Evolutionary conservation across 2,329 filamentous ascomycete species (phyloP), one percentile per base, ranked within the genome.

Genomic region (Rhexocercosporidium sp.): DNA sequence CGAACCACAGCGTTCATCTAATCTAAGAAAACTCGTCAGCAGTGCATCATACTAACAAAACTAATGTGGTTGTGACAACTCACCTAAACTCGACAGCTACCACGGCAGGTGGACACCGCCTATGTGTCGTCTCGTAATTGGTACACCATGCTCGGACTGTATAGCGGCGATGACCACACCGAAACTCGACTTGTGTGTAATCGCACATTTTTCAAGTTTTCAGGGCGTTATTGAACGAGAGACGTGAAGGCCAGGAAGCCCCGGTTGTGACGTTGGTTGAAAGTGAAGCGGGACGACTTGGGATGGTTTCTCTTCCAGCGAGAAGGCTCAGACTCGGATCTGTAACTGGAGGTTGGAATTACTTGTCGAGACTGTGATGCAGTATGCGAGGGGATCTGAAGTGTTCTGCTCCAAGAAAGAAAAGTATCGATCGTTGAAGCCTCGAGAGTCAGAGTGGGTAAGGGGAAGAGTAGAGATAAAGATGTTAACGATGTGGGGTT

Each of bases 131-230:
- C 76, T 80, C 78, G 70, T 81, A 81, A 67, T 69, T 75, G 54
- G 74, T 74, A 79, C 85, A 87, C 85, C 85, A 87, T 20, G 83
- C 83, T 70, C 83, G 80, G 54, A 87, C 85, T 9, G 83, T 84
- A 71, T 83, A 87, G 39, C 85, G 81, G 66, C 84, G 77, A 76
- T 88, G 85, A 59, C 81, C 81, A 77, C 85, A 88, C 47, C 81
- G 79, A 74, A 85, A 88, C 68, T 86, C 83, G 64, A 88, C 85
- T 76, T 87, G 83, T 25, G 82, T 87, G 71, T 87, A 87, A 75
- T 87, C 85, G 75, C 85, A 88, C 85, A 88, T 88, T 59, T 63
- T 77, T 6, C 69, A 39, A 20, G 37, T 3, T 37, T 37, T 41
- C 14, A 9, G 22, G 29, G 9, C 18, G 57, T 11, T 18, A 16